Evolutionary conservation across 257 asterid genomes (phyloP).

Genomic region (Solanum pennellii): DNA sequence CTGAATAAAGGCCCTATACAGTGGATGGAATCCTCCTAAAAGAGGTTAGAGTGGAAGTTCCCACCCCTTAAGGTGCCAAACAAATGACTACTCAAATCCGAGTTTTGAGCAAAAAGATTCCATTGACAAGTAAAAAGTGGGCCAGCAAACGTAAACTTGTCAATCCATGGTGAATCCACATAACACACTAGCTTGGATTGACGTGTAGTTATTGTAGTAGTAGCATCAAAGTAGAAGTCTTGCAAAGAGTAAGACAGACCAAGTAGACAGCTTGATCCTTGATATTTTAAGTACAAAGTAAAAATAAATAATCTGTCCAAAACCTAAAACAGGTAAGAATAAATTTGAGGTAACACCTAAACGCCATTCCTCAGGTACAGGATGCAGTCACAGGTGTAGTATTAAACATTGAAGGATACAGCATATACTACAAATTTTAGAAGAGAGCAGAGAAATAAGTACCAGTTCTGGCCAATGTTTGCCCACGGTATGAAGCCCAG

Average conservation of each 20-base stretch:
- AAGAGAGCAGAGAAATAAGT: neutral
- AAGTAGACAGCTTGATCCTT: neutral
- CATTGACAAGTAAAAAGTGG: neutral
- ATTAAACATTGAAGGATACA: neutral
- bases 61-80: neutral
- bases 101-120: neutral
- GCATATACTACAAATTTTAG: neutral
- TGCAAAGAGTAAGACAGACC: neutral
- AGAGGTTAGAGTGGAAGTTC: neutral
- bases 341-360: neutral
- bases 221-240: neutral
- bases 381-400: neutral
- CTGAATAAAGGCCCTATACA: neutral
- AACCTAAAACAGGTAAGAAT: neutral
- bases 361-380: neutral
- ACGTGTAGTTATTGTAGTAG: neutral
- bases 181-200: neutral
- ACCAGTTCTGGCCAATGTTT: slow-evolving; percentile 98
- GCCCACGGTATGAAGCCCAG: slow-evolving; percentile 99
- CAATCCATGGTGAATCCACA: neutral
- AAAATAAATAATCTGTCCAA: neutral
- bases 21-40: neutral
- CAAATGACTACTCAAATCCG: neutral
- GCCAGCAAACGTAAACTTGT: neutral
- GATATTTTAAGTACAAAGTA: neutral